Evolutionary conservation across 225 moss, liverwort and hornwort species (phyloP), one percentile per base, ranked within the genome.

Genomic region (Polytrichum formosum): DNA sequence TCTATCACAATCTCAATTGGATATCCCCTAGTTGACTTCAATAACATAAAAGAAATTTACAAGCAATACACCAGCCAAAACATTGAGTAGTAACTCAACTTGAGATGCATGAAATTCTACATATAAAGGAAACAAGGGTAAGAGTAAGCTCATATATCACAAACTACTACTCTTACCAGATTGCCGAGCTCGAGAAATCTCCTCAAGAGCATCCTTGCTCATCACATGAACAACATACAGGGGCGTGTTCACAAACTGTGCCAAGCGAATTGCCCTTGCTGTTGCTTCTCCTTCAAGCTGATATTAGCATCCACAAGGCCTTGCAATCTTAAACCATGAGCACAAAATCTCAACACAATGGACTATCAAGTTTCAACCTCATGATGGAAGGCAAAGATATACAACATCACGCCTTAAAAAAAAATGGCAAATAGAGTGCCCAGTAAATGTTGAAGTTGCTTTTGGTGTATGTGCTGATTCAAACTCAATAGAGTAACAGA

Each of bases 271-370:
- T 19, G 94, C 98, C 79, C 98, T 84, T 67, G 78, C 87, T 63
- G 98, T 98, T 77, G 98, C 98, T 79, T 98, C 98, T 68, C 98
- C 98, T 84, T 98, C 98, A 76, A 98, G 88, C 94, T 98, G 53
- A 80, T 53, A 83, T 64, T 56, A 21, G 55, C 70, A 67, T 56
- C 30, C 74, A 53, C 53, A 75, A 75, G 56, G 20, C 23, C 33
- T 72, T 13, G 46, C 16, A 46, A 13, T 46, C 46, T 46, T 46
- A 46, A 46, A 46, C 46, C 0, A 46, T 46, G 46, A 16, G 46
- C 80, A 73, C 37, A 78, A 56, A 64, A 16, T 60, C 56, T 21
- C 5, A 63, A 31, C 67, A 62, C 28, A 26, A n/a, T 7, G 19
- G 18, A 73, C 31, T 30, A 61, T 26, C 23, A 5, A 55, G 5